These are phyloP conservation scores for Claviceps pazoutovae DNA, from an alignment of 2,329 filamentous ascomycete species.

Conservation along the genomic window DNA sequence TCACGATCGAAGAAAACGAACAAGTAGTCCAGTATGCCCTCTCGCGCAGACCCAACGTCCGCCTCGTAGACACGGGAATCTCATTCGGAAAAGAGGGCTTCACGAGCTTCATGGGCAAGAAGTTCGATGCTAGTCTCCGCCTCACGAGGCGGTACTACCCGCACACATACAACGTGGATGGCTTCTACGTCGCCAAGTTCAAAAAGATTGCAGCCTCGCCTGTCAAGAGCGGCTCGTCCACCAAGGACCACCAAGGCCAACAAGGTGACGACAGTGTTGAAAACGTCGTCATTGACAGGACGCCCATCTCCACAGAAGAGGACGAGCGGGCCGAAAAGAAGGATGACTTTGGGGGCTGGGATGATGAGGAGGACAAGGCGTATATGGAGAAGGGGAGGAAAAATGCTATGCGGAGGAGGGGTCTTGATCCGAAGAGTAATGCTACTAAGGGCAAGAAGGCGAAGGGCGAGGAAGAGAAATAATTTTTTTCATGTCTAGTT, in stretches of 20 bases:
- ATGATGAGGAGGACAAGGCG: slow-evolving; percentile 57
- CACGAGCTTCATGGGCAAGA: slow-evolving; percentile 79
- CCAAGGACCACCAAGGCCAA: not conserved
- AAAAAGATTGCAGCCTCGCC: slow-evolving; percentile 79
- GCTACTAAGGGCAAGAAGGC: slow-evolving; percentile 13
- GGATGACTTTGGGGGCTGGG: slow-evolving; percentile 57
- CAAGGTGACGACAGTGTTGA: not conserved
- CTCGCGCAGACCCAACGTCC: slow-evolving; percentile 81
- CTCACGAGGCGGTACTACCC: slow-evolving; percentile 79
- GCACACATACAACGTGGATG: slow-evolving; percentile 87
- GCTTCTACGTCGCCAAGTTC: slow-evolving; percentile 96
- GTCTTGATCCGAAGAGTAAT: slow-evolving; percentile 53
- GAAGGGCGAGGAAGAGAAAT: not conserved
- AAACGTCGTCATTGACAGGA: slow-evolving; percentile 47
- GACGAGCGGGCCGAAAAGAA: slow-evolving; percentile 21
- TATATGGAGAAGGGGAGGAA: slow-evolving; percentile 62
- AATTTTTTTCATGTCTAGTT: not conserved
- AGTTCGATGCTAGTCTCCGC: slow-evolving; percentile 74
- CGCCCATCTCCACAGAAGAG: slow-evolving; percentile 44
- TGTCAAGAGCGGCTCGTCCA: slow-evolving; percentile 24
- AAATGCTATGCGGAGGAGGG: slow-evolving; percentile 59
- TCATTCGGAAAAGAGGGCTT: slow-evolving; percentile 89
- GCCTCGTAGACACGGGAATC: slow-evolving; percentile 80
- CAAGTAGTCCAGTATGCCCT: slow-evolving; percentile 88
- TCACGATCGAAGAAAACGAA: slow-evolving; percentile 84